Evolutionary conservation across 306 rosid genomes (phyloP), one percentile per base, ranked within the genome.

Genomic region (Macrotyloma uniflorum): DNA sequence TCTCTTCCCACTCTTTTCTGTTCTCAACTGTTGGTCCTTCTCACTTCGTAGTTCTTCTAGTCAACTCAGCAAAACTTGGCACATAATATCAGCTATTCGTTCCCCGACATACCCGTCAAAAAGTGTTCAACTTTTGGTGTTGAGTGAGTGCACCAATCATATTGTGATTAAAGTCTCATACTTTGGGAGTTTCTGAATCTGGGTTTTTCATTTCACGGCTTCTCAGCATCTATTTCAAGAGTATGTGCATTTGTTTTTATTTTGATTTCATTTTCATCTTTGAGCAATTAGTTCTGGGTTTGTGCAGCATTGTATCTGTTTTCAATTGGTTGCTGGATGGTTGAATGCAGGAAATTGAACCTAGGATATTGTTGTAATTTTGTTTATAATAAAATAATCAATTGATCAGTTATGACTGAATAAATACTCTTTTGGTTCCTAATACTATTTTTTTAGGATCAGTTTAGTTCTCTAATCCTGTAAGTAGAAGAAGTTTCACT

Each of bases 151-250:
- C 68, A 68, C 20, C 43, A 28, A 76, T 61, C 59, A 61, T 19
- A 42, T 16, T 65, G 59, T 26, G 71, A 10, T 43, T 4, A 14
- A 66, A 57, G 73, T 70, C n/a, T 19, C 6, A 62, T 65, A 18
- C 49, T 83, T 61, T 42, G 43, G 42, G 45, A 79, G 45, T 61
- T 79, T 65, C 66, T 74, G 13, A 74, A 79, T 79, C 78, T 68
- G 67, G 51, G 67, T 74, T 59, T 43, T 47, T 23, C 47, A 59
- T 22, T 55, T 43, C 49, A 46, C 43, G 40, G 51, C 47, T 57
- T 57, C 16, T 47, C 64, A 33, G 35, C 38, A 8, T 61, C 40
- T 26, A 54, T 72, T 81, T 26, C 30, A 26, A 64, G 70, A 16
- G 66, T 68, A 30, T 70, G 53, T 28, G 0, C 22, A 5, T 19